A percentile compares a stretch with the other conserved stretches of the same genome.
Conservation (phyloP, 2,329 filamentous ascomycete genomes). For the Aureobasidium musti region DNA sequence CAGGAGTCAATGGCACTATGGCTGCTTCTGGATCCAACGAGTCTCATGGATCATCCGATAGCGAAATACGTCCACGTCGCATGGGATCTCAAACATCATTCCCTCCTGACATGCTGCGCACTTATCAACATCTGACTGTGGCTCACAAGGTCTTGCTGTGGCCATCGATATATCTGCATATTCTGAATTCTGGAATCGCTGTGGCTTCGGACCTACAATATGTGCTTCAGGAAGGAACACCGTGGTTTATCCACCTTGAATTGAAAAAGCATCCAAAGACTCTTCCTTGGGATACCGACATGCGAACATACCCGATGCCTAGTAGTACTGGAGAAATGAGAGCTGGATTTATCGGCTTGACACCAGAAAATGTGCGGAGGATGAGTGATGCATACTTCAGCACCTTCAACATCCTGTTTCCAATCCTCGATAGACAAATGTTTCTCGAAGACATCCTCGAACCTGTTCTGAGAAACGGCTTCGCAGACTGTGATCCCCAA, state of each 20-base stretch:
- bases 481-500: conserved; percentile 50
- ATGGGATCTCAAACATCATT: conserved; percentile 12
- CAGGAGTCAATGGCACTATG: not conserved
- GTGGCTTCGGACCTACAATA: conserved; percentile 42
- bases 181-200: conserved; percentile 41
- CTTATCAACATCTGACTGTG: conserved; percentile 42
- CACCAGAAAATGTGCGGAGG: conserved; percentile 54
- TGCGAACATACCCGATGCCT: conserved; percentile 35
- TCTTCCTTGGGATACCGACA: conserved; percentile 37
- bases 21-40: not conserved
- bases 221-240: conserved; percentile 44
- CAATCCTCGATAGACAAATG: conserved; percentile 59
- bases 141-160: conserved; percentile 58
- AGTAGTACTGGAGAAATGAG: conserved; percentile 31
- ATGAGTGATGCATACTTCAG: conserved; percentile 61
- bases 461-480: conserved; percentile 52
- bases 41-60: conserved; percentile 10
- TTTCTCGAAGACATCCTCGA: conserved; percentile 55
- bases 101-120: conserved; percentile 11
- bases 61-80: not conserved
- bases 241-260: conserved; percentile 45
- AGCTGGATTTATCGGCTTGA: conserved; percentile 44
- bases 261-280: conserved; percentile 38
- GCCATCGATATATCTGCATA: conserved; percentile 43
- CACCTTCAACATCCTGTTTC: conserved; percentile 60